Evolutionary conservation across 352 stramenopile species (phyloP).

Genomic region (Detonula confervacea): DNA sequence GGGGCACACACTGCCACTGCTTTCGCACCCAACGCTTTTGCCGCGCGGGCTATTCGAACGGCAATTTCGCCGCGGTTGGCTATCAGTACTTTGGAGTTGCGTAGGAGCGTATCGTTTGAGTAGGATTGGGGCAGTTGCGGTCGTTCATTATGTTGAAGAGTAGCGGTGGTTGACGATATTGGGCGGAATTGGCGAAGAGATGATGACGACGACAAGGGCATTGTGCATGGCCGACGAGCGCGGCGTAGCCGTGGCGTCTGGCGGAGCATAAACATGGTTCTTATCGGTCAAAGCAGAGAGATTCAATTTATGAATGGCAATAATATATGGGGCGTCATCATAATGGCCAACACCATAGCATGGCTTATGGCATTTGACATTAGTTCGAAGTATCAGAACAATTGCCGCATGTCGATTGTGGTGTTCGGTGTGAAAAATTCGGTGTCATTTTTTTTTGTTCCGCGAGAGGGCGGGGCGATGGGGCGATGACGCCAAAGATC

Average conservation of each 20-base stretch:
- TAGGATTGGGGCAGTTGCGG: constrained; percentile 34
- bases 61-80: constrained; percentile 88
- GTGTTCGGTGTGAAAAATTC: no score
- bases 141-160: not conserved
- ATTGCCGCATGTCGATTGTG: no score
- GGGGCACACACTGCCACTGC: constrained; percentile 92
- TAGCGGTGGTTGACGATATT: not conserved
- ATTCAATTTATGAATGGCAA: no score
- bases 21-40: constrained; percentile 88
- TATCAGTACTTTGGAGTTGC: constrained; percentile 70
- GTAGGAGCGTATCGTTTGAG: constrained; percentile 23
- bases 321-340: no score
- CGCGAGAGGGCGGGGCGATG: no score
- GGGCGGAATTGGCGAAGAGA: not conserved
- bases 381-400: no score
- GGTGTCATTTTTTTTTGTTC: no score
- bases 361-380: no score
- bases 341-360: no score
- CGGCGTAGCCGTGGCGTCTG: not conserved
- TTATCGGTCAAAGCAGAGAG: no score
- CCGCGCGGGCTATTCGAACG: constrained; percentile 91
- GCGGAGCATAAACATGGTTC: not conserved
- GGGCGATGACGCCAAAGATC: no score
- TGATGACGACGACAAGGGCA: not conserved
- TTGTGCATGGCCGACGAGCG: not conserved